Evolutionary conservation across 805 yeast genomes (phyloP).

Genomic region (Priceomyces carsonii): DNA sequence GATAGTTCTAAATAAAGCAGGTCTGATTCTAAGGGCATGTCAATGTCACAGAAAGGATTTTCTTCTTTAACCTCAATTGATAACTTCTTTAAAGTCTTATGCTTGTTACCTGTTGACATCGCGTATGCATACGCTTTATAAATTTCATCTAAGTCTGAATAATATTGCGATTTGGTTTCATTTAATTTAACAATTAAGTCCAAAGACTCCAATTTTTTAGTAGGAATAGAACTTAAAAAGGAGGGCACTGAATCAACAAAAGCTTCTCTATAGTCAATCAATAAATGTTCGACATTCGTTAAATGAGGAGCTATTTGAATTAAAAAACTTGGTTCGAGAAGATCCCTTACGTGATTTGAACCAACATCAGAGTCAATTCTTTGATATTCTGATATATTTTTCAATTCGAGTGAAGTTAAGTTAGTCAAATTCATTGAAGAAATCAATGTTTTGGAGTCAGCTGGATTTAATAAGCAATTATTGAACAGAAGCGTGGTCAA

Average conservation of each 20-base stretch:
- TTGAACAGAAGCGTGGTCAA: conserved; percentile 23
- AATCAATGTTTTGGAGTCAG: conserved; percentile 20
- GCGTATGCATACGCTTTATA: conserved; percentile 17
- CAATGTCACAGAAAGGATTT: conserved; percentile 28
- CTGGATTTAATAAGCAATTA: conserved; percentile 20
- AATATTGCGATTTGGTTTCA: conserved; percentile 19
- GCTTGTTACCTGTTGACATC: conserved; percentile 11
- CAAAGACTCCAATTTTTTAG: conserved; percentile 26
- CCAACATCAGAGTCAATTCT: conserved; percentile 9
- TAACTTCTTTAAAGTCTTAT: conserved; percentile 26
- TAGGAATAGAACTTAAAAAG: conserved; percentile 25
- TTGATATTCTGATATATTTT: conserved; percentile 38
- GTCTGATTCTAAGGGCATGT: conserved; percentile 21
- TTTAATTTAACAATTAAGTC: conserved; percentile 45
- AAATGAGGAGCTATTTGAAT: conserved; percentile 23
- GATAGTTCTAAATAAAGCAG: conserved; percentile 14
- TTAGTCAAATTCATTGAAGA: conserved; percentile 18
- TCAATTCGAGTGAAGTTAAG: conserved; percentile 29
- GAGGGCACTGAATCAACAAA: conserved; percentile 40
- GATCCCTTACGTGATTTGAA: conserved; percentile 8
- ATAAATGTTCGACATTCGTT: conserved; percentile 23
- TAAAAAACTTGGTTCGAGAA: conserved; percentile 20
- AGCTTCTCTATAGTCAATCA: conserved; percentile 44
- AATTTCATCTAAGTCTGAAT: conserved; percentile 10
- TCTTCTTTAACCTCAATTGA: conserved; percentile 45